Base-by-base conservation (phyloP, 345 rosid genomes). In the Eucalyptus cloeziana region DNA sequence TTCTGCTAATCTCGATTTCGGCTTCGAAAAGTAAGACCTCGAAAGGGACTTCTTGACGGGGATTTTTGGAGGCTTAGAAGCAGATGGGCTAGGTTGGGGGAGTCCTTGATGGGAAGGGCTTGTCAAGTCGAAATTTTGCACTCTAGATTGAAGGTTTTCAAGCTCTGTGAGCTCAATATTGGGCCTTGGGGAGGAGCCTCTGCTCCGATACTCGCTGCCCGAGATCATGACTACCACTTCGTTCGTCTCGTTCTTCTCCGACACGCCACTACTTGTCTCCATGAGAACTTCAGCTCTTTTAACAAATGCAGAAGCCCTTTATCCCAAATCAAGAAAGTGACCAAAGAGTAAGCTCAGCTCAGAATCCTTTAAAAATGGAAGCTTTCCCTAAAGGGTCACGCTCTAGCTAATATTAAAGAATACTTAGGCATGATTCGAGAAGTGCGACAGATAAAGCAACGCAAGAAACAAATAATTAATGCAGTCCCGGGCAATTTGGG, bases 1-100 rank as follows among this genome's bases (percentile, higher is more conserved):
- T 89, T 95, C 97, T 13, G 89, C 91, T 30, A 95, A 89, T 88
- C 96, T 91, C 33, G 97, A 95, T 90, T 95, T 95, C 11, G 97
- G 95, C 94, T 92, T 94, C 2, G 94, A 90, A 89, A 93, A 94
- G 9, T 91, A 90, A 11, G 95, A 95, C 79, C 90, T 90, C 27
- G 86, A 37, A 67, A 93, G 54, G 30, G 95, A 90, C 62, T 91
- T 89, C 62, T 89, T 89, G 31, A 86, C 86, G 27, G 89, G 93
- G 87, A 90, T 81, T 89, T 81, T 91, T 14, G 93, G 93, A 21
- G 95, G 94, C 89, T 88, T 93, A 81, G 45, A 49, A 33, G 93
- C 87, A 86, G 86, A 86, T 33, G 93, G 89, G 86, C 88, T 91
- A 76, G 49, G 52, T 6, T 54, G 91, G 45, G 50, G 33, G 49